Evolutionary conservation across 179 eudicot species (phyloP).

Genomic region (Sideroxylon spinosum): DNA sequence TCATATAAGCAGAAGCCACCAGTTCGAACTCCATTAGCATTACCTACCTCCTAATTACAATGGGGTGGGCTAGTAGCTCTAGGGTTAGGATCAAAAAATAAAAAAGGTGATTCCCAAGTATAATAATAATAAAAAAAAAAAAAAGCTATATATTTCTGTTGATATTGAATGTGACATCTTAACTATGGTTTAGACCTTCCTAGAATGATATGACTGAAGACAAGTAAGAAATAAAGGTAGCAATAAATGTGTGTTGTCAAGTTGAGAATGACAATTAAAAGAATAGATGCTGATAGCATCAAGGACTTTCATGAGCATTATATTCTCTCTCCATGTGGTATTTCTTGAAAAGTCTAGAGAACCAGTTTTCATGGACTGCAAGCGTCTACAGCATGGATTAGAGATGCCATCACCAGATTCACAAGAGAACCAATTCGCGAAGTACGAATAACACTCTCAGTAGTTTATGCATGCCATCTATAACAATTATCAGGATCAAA

Average conservation of each 20-base stretch:
- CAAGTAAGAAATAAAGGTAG: neutral
- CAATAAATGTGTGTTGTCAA: neutral
- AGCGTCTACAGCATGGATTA: neutral
- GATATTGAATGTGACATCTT: neutral
- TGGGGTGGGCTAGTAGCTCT: too few species aligned
- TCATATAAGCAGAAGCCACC: neutral
- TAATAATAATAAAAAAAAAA: too few species aligned
- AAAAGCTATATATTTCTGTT: neutral
- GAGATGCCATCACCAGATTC: neutral
- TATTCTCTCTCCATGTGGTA: neutral
- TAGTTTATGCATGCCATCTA: neutral
- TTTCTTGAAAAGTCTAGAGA: neutral
- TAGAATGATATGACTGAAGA: too few species aligned
- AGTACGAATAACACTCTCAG: neutral
- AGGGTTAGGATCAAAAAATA: too few species aligned
- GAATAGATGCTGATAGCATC: neutral
- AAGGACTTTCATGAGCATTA: neutral
- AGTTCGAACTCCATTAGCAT: neutral
- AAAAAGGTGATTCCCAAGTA: neutral
- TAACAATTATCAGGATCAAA: neutral
- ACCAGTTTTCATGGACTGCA: neutral
- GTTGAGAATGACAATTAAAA: neutral
- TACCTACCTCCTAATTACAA: too few species aligned
- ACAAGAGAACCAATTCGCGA: neutral
- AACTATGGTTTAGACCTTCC: neutral